A percentile compares a stretch with the other conserved stretches of the same genome.
These are phyloP conservation scores for Neurospora sp. DNA, from an alignment of 495 filamentous ascomycete genomes.

Conservation along the genomic window DNA sequence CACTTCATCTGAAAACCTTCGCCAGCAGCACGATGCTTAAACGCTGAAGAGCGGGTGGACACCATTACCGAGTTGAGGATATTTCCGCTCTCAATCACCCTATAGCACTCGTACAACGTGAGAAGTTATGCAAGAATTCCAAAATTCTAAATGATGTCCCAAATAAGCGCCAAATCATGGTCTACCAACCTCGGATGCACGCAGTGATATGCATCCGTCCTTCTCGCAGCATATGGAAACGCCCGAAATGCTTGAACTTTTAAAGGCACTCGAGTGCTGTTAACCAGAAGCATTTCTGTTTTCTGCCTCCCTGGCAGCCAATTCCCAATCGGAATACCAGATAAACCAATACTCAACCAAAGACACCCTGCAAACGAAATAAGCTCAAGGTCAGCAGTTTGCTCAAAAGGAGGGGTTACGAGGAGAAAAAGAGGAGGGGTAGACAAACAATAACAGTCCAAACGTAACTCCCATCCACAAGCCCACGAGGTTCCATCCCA, in stretches of 20 bases:
- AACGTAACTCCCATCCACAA: conserved; percentile 76
- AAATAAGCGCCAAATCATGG: not conserved
- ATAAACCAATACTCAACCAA: conserved; percentile 58
- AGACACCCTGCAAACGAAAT: conserved; percentile 37
- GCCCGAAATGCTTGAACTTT: not conserved
- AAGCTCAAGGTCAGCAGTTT: not conserved
- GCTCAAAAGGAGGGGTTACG: not conserved
- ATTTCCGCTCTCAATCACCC: not conserved
- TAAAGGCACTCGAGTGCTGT: not conserved
- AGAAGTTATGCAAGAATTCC: not conserved
- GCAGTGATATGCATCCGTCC: not conserved
- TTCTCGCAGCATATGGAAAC: not conserved
- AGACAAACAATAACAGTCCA: conserved; percentile 49
- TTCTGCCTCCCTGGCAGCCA: conserved; percentile 63
- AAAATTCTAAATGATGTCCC: not conserved
- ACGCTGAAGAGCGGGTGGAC: not conserved
- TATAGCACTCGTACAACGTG: not conserved
- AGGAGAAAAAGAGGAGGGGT: not conserved
- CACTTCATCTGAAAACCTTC: not conserved
- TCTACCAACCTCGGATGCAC: not conserved
- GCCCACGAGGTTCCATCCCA: conserved; percentile 63
- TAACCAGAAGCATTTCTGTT: conserved; percentile 53
- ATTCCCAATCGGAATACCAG: conserved; percentile 57
- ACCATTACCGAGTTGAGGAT: not conserved
- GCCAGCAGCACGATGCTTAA: not conserved